phyloP scores from a whole-genome alignment of 176 grass and related monocot species.

The Zea mays region Zm-B73-REFERENCE-NAM-5.0 NC_050102.1:176071501-176072000 shows the following conservation, averaged over 20 bases:
- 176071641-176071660: neutral
- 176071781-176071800: neutral
- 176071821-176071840: constrained; percentile 26
- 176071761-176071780: constrained; percentile 19
- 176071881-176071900: too few species aligned
- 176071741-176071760: neutral
- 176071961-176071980: too few species aligned
- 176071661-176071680: neutral
- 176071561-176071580: too few species aligned
- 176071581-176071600: neutral
- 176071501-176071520: too few species aligned
- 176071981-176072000: too few species aligned
- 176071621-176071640: neutral
- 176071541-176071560: too few species aligned
- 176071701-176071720: too few species aligned
- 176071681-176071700: neutral
- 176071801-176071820: too few species aligned
- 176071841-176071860: neutral
- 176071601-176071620: neutral
- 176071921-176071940: too few species aligned
- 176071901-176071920: too few species aligned
- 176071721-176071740: neutral
- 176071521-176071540: too few species aligned
- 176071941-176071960: too few species aligned
- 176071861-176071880: neutral